Percentiles rank a stretch among this genome's conserved stretches.
phyloP scores from a whole-genome alignment of 2,329 filamentous ascomycete species.

The Colletotrichum cordylinicola region DNA sequence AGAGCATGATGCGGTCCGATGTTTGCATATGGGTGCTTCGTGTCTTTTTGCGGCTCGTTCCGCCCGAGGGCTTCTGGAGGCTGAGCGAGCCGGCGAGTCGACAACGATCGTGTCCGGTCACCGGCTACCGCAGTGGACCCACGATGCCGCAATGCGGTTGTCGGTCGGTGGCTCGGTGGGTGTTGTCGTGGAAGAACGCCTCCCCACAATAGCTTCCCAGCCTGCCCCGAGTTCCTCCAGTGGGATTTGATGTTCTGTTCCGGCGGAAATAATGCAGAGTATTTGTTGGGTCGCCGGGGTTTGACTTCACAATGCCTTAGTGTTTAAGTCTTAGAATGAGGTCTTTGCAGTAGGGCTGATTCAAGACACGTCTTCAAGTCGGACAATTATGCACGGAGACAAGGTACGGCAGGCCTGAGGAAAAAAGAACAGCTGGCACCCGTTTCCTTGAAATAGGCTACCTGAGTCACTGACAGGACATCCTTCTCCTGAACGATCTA shows the following conservation, averaged over 20 bases:
- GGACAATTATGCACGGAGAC: not conserved
- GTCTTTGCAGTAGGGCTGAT: not conserved
- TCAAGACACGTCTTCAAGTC: not conserved
- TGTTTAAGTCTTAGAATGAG: not conserved
- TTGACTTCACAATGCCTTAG: not conserved
- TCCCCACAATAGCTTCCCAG: not conserved
- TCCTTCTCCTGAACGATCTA: not conserved
- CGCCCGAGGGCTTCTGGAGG: not conserved
- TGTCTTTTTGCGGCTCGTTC: not conserved
- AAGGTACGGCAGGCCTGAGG: not conserved
- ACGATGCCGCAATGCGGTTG: constrained; percentile 7
- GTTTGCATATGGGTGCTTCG: not conserved
- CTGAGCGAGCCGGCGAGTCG: not conserved
- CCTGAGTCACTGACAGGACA: not conserved
- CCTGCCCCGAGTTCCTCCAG: not conserved
- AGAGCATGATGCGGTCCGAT: not conserved
- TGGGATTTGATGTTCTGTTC: not conserved
- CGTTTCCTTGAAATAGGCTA: not conserved
- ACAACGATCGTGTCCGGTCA: not conserved
- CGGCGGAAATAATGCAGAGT: not conserved
- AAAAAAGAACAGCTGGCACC: not conserved
- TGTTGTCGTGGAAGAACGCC: not conserved
- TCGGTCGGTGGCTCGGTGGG: constrained; percentile 7
- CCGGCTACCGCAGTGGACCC: constrained; percentile 6
- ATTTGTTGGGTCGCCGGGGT: not conserved